phyloP scores from a whole-genome alignment of 2,329 filamentous ascomycete species.

The Exophiala lecanii-corni region DNA sequence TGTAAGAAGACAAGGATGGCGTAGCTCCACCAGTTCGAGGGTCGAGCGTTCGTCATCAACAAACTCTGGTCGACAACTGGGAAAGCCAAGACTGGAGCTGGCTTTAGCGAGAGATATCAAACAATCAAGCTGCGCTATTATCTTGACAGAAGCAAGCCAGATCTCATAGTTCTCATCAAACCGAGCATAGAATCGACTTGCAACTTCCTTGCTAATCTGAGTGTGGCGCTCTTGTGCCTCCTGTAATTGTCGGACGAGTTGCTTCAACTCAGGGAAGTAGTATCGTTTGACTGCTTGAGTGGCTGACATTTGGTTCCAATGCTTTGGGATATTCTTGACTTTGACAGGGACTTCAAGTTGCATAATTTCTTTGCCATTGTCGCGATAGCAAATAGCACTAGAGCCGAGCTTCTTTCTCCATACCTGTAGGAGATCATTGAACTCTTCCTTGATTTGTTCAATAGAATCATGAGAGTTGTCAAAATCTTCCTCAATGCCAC shows the following conservation, averaged over 20 bases:
- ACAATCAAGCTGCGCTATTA: conserved; percentile 90
- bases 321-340: conserved; percentile 71
- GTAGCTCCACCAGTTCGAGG: conserved; percentile 85
- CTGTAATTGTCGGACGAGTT: conserved; percentile 79
- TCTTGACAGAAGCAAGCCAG: conserved; percentile 86
- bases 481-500: conserved; percentile 86
- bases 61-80: conserved; percentile 84
- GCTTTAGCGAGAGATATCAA: conserved; percentile 88
- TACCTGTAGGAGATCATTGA: conserved; percentile 66
- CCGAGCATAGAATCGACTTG: conserved; percentile 73
- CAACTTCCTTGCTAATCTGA: conserved; percentile 84
- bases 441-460: conserved; percentile 66
- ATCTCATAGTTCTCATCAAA: conserved; percentile 82
- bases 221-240: conserved; percentile 92
- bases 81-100: conserved; percentile 75
- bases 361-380: conserved; percentile 95
- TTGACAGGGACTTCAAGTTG: conserved; percentile 87
- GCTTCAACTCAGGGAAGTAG: conserved; percentile 80
- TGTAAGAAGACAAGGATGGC: conserved; percentile 90
- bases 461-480: conserved; percentile 76
- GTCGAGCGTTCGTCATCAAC: conserved; percentile 78
- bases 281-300: conserved; percentile 87
- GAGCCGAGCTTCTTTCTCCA: conserved; percentile 71
- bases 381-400: conserved; percentile 66
- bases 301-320: conserved; percentile 94